Evolutionary conservation across 768 basidiomycete genomes (phyloP), one percentile per base, ranked within the genome.

Genomic region (Termitomyces sp.): DNA sequence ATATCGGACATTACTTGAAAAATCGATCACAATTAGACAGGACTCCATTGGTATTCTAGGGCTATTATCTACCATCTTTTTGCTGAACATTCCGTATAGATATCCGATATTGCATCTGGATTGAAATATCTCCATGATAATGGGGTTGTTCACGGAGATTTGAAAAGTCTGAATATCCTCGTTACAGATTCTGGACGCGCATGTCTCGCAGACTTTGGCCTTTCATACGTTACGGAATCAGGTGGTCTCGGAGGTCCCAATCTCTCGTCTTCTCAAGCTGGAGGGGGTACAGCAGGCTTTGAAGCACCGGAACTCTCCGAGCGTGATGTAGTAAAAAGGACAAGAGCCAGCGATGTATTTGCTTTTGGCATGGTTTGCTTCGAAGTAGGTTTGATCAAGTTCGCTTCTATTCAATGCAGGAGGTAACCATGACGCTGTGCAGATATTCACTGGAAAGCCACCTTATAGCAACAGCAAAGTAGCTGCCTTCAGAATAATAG

Each of bases 131-230:
- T 75, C 18, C 73, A 74, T 57, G 62, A 59, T 12, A 63, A 65
- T 48, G 61, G 65, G 3, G 67, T 79, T 27, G 68, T 77, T n/a
- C 79, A 77, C 50, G 78, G 78, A 2, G 77, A 80, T 51, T 65
- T 80, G 22, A 76, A 76, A 57, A 76, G 74, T n/a, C 71, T 75
- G 48, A 57, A 65, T 62, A 36, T 36, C 27, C 34, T 34, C 26
- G 24, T 24, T 13, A 24, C 46, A 13, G 44, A 34, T 13, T 39
- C 13, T 10, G 72, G 9, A 65, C 67, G 22, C 76, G 79, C 22
- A 4, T 78, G 77, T 56, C 66, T 82, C 3, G 73, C 79, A 24
- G 80, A 82, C 62, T 80, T 82, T 49, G 81, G 81, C 20, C 64
- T 80, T 4, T 67, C 72, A 5, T 67, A 64, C 0, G 57, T 70